A percentile compares a stretch with the other conserved stretches of the same genome.
Conservation (phyloP, 2,329 filamentous ascomycete genomes). For the Blastomyces emzantsi region DNA sequence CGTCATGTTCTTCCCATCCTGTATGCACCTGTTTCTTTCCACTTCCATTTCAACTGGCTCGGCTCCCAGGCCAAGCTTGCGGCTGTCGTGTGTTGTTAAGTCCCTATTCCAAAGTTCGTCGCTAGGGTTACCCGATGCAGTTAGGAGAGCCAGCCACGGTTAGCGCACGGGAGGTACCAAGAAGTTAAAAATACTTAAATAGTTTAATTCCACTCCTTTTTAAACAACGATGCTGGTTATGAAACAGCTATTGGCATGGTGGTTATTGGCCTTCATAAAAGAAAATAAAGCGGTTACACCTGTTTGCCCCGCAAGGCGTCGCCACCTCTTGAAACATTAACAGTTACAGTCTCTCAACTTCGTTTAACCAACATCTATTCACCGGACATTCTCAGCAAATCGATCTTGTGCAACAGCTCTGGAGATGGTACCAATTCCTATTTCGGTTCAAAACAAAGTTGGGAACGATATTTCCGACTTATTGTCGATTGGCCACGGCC, state of each 20-base stretch:
- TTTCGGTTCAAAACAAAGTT: neutral
- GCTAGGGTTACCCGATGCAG: neutral
- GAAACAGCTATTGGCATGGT: neutral
- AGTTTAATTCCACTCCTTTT: neutral
- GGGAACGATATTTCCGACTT: neutral
- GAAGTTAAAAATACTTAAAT: constrained; percentile 5
- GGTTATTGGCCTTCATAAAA: neutral
- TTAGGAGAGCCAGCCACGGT: neutral
- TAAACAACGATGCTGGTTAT: neutral
- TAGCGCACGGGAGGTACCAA: neutral
- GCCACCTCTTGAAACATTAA: neutral
- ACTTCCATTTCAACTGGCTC: neutral
- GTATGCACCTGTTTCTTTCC: no score
- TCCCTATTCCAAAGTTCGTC: no score
- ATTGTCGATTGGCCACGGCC: neutral
- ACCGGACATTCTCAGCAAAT: neutral
- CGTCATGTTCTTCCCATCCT: neutral
- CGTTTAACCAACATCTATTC: neutral
- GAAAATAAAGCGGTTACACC: neutral
- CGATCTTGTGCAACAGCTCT: neutral
- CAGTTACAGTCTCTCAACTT: neutral
- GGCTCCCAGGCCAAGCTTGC: no score
- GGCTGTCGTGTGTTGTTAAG: no score
- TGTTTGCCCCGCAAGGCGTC: neutral
- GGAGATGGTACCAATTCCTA: neutral